A percentile compares a stretch with the other conserved stretches of the same genome.
Evolutionary conservation across 345 rosid genomes (phyloP).

Genomic region (Capsella bursapastoris): DNA sequence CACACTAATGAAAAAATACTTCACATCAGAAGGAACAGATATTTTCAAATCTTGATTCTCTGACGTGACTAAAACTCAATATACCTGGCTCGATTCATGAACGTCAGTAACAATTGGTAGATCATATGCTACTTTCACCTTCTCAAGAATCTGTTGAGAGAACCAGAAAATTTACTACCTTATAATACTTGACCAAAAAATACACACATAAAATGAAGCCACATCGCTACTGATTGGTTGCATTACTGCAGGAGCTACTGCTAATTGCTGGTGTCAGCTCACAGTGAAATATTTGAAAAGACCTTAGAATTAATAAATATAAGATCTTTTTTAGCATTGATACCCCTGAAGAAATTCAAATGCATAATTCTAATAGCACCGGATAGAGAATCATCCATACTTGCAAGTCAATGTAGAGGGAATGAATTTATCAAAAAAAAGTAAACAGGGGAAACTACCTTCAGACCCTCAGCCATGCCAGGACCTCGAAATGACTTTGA

Average conservation of each 20-base stretch:
- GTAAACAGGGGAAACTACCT: conserved; percentile 48
- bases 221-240: background rate
- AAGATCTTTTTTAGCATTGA: background rate
- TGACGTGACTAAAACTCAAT: background rate
- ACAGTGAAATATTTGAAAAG: background rate
- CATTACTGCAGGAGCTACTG: background rate
- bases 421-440: background rate
- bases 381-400: background rate
- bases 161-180: conserved; percentile 22
- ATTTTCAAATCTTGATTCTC: conserved; percentile 12
- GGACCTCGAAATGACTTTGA: conserved; percentile 93
- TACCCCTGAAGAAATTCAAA: background rate
- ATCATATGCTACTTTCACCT: conserved; percentile 78
- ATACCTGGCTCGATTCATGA: conserved; percentile 80
- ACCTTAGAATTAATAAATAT: background rate
- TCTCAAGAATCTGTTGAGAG: conserved; percentile 75
- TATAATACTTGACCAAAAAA: background rate
- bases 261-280: background rate
- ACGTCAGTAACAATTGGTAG: conserved; percentile 86
- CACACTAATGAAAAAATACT: conserved; percentile 59
- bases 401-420: background rate
- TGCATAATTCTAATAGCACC: background rate
- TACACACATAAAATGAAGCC: background rate
- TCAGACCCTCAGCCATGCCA: conserved; percentile 81
- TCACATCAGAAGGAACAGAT: conserved; percentile 12